A percentile compares a stretch with the other conserved stretches of the same genome.
These are phyloP conservation scores for Geotrichum armillariae DNA, from an alignment of 1,139 yeast genomes.

Conservation along the genomic window DNA sequence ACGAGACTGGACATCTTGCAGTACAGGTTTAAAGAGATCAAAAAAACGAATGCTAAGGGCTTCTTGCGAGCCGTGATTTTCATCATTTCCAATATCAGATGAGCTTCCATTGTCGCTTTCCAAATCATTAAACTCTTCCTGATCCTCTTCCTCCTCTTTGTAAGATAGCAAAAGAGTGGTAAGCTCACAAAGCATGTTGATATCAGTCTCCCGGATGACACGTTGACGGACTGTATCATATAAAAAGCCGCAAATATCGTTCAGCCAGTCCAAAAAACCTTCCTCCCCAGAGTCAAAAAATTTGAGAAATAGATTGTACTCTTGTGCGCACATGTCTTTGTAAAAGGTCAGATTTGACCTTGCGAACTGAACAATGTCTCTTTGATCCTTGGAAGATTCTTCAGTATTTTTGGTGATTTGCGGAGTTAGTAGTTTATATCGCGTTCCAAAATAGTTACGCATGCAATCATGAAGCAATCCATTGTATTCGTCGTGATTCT, in stretches of 20 bases:
- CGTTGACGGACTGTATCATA: slow-evolving; percentile 67
- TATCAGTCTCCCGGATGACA: slow-evolving; percentile 67
- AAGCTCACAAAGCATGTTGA: slow-evolving; percentile 69
- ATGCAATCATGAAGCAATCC: slow-evolving; percentile 71
- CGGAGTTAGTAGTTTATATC: slow-evolving; percentile 50
- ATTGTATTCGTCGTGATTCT: slow-evolving; percentile 54
- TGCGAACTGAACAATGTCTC: slow-evolving; percentile 34
- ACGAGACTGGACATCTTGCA: slow-evolving; percentile 76
- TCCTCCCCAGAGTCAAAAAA: slow-evolving; percentile 48
- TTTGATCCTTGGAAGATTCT: slow-evolving; percentile 28
- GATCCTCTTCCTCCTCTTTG: slow-evolving; percentile 62
- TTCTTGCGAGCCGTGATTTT: slow-evolving; percentile 23
- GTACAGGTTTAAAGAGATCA: slow-evolving; percentile 64
- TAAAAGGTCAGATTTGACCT: slow-evolving; percentile 36
- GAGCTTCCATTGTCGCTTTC: slow-evolving; percentile 2
- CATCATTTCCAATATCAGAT: slow-evolving; percentile 4
- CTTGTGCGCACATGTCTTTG: slow-evolving; percentile 62
- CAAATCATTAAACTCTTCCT: slow-evolving; percentile 27
- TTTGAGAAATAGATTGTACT: slow-evolving; percentile 54
- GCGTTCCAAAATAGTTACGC: slow-evolving; percentile 57
- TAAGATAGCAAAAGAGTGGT: slow-evolving; percentile 69
- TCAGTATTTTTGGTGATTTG: slow-evolving; percentile 40
- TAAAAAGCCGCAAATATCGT: slow-evolving; percentile 67
- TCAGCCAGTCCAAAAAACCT: slow-evolving; percentile 55
- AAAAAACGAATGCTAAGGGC: slow-evolving; percentile 48